Base-by-base conservation (phyloP, 352 stramenopile species). In the Thraustotheca clavata region DNA sequence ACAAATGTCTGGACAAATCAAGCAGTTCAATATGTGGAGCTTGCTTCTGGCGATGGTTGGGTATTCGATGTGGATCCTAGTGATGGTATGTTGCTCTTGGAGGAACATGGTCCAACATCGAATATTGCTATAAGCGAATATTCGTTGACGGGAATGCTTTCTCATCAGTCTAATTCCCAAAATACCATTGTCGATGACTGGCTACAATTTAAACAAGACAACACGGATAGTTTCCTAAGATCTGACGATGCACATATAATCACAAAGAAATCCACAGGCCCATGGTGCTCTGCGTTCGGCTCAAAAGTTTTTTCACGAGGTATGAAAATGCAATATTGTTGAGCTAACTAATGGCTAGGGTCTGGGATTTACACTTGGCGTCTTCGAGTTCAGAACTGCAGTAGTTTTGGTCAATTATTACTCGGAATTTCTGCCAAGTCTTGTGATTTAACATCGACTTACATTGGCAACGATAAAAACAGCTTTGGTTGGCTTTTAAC, bases 401-500 rank as follows among this genome's bases (percentile, higher is more conserved):
- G 26, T 12, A 50, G 38, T 29, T 40, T 63, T 18, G 55, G 55
- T 12, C 55, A 63, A 32, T 16, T 63, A 18, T 6, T 63, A 16
- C 29, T 63, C 7, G 55, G 55, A 6, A 18, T 63, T 1, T 49
- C 20, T 3, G 16, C n/a, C 18, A 31, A 52, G 16, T 48, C 11
- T 9, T 26, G 18, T 6, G 12, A 7, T 22, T 29, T 27, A 9
- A 29, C 29, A 11, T 31, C 9, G 11, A 31, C 41, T 11, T 52
- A 39, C 6, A n/a, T 52, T 16, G 55, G 55, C 4, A 52, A 16
- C 14, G 24, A 29, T 5, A 7, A 14, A 18, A 18, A n/a, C n/a
- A 63, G 55, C 38, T 63, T 39, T 29, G 55, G 55, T 4, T 63
- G 55, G 55, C 18, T 54, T 26, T 41, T 63, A 12, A 63, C 55